Conservation (phyloP, 2,329 filamentous ascomycete genomes). For the Acarospora socialis region DNA sequence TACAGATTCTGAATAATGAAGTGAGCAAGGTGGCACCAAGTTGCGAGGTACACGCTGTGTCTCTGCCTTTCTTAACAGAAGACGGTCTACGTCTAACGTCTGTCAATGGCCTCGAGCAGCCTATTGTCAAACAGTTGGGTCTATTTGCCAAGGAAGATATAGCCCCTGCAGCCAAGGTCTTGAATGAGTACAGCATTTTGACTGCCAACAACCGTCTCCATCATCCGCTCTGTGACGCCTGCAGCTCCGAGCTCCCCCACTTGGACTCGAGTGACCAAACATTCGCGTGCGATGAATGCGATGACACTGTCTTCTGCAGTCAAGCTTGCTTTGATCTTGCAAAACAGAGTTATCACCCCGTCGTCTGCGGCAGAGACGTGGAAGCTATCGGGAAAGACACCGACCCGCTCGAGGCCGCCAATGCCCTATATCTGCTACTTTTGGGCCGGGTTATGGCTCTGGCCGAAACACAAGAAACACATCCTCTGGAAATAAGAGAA, state of each 20-base stretch:
- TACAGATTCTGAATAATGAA: slow-evolving; percentile 57
- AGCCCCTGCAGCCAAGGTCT: slow-evolving; percentile 56
- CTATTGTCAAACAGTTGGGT: slow-evolving; percentile 64
- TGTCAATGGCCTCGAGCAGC: neutral
- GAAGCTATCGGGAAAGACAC: slow-evolving; percentile 45
- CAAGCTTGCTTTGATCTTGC: slow-evolving; percentile 41
- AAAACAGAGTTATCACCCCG: slow-evolving; percentile 41
- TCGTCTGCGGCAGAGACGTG: slow-evolving; percentile 41
- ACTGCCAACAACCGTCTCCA: slow-evolving; percentile 82
- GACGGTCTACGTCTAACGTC: slow-evolving; percentile 32
- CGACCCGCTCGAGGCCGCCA: slow-evolving; percentile 41
- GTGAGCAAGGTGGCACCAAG: slow-evolving; percentile 60
- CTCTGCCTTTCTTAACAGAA: slow-evolving; percentile 54
- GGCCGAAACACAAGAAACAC: slow-evolving; percentile 42
- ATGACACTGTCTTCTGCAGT: slow-evolving; percentile 47
- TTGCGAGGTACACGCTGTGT: slow-evolving; percentile 62
- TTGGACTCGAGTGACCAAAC: slow-evolving; percentile 28
- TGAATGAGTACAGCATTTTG: slow-evolving; percentile 71
- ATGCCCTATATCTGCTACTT: slow-evolving; percentile 45
- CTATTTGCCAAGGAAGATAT: slow-evolving; percentile 81
- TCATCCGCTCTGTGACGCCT: slow-evolving; percentile 79
- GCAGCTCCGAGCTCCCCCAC: slow-evolving; percentile 57
- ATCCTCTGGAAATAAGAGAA: slow-evolving; percentile 46
- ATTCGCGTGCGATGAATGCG: slow-evolving; percentile 39
- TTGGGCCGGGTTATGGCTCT: slow-evolving; percentile 45